Percentiles rank a stretch among this genome's conserved stretches.
These are phyloP conservation scores for Yamadazyma songkhlaensis DNA, from an alignment of 1,139 yeast genomes.

Conservation along the genomic window DNA sequence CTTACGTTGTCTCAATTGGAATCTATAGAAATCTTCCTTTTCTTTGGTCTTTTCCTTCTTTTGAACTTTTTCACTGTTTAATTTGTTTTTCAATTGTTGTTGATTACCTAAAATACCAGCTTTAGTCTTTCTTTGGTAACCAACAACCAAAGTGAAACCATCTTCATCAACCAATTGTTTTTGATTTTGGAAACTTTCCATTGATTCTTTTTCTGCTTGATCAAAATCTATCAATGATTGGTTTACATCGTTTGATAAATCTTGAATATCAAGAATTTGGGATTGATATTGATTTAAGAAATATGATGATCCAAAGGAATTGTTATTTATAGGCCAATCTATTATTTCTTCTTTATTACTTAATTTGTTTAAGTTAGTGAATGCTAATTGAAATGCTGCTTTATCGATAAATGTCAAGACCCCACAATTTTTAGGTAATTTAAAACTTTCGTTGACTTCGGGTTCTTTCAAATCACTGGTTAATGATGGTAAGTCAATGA, in stretches of 20 bases:
- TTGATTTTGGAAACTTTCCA: constrained; percentile 53
- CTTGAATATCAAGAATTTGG: constrained; percentile 43
- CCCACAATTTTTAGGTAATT: constrained; percentile 71
- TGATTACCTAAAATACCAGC: constrained; percentile 62
- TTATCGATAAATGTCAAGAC: constrained; percentile 75
- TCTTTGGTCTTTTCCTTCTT: constrained; percentile 71
- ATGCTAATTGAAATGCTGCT: constrained; percentile 65
- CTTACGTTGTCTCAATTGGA: constrained; percentile 92
- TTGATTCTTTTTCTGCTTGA: constrained; percentile 64
- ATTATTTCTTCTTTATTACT: constrained; percentile 21
- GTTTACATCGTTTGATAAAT: constrained; percentile 52
- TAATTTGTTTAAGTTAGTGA: constrained; percentile 55
- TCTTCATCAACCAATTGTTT: constrained; percentile 79
- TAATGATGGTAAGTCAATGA: constrained; percentile 56
- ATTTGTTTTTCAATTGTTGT: constrained; percentile 39
- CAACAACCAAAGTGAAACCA: constrained; percentile 89
- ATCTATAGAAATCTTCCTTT: constrained; percentile 89
- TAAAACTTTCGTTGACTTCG: constrained; percentile 13
- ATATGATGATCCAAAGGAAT: constrained; percentile 25
- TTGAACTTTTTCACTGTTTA: constrained; percentile 42
- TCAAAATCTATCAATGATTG: constrained; percentile 66
- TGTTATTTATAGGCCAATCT: constrained; percentile 30
- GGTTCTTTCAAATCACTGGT: constrained; percentile 52
- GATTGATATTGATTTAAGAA: constrained; percentile 27
- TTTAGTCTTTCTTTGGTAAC: constrained; percentile 78